Percentiles rank a stretch among this genome's conserved stretches.
These are phyloP conservation scores for Comarum palustre DNA, from an alignment of 306 rosid species.

Conservation along the genomic window DNA sequence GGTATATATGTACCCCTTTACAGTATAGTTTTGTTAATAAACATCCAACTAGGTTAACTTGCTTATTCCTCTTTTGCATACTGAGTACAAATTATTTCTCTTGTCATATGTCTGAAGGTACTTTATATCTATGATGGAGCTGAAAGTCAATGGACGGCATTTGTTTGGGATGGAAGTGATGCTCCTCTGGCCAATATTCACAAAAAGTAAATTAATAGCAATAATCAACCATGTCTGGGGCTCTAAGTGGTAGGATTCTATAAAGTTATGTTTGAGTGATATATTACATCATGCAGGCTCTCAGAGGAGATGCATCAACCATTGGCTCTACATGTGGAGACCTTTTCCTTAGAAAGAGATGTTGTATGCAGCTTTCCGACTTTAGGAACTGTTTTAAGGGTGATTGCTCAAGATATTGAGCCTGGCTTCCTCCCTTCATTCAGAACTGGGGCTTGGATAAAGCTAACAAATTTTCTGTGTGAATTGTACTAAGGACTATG, in stretches of 20 bases:
- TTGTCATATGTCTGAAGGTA: conserved; percentile 42
- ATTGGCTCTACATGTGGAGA: conserved; percentile 37
- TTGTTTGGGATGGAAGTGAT: conserved; percentile 87
- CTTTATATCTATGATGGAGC: conserved; percentile 30
- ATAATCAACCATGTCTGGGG: background rate
- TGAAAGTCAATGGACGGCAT: background rate
- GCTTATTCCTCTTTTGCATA: background rate
- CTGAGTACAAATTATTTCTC: conserved; percentile 17
- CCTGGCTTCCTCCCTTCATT: conserved; percentile 25
- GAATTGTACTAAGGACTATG: conserved; percentile 54
- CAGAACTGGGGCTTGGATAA: conserved; percentile 50
- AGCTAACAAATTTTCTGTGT: conserved; percentile 41
- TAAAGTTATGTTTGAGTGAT: background rate
- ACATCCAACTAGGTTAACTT: conserved; percentile 14
- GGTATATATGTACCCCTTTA: background rate
- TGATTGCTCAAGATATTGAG: conserved; percentile 31
- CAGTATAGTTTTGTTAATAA: background rate
- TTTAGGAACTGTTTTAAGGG: conserved; percentile 59
- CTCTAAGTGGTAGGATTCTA: background rate
- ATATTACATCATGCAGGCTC: conserved; percentile 6
- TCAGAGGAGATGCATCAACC: conserved; percentile 50
- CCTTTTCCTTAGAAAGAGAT: conserved; percentile 40
- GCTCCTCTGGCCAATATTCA: conserved; percentile 39
- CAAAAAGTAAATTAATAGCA: conserved; percentile 42
- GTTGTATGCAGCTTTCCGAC: conserved; percentile 46